Evolutionary conservation across 805 yeast genomes (phyloP).

Genomic region (Sugiyamaella chiloensis): DNA sequence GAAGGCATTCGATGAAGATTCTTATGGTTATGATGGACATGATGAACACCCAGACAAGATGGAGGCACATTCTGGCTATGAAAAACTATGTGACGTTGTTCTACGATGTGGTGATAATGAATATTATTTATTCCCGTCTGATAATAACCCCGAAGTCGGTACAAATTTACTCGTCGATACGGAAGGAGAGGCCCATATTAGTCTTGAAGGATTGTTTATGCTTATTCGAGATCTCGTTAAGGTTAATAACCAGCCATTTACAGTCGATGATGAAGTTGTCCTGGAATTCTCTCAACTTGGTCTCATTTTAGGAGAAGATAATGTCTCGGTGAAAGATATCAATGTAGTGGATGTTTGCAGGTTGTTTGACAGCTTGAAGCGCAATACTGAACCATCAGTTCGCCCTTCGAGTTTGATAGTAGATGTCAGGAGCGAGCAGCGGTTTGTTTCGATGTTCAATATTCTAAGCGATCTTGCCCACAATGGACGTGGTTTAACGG

Average conservation of each 20-base stretch:
- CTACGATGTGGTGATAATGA: background rate
- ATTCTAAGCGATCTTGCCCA: background rate
- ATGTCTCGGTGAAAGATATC: slow-evolving; percentile 2
- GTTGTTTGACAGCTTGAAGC: background rate
- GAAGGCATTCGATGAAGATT: too few relatives aligned
- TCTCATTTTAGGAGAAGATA: slow-evolving; percentile 24
- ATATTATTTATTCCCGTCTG: background rate
- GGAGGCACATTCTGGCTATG: too few relatives aligned
- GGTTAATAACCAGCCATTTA: slow-evolving; percentile 8
- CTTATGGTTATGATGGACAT: too few relatives aligned
- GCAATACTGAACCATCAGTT: background rate
- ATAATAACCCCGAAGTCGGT: background rate
- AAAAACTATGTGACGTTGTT: background rate
- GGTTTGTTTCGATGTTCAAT: background rate
- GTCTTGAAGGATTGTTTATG: slow-evolving; percentile 22
- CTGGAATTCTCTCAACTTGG: slow-evolving; percentile 24
- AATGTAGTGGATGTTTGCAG: background rate
- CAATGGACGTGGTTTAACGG: slow-evolving; percentile 1
- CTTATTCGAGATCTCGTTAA: slow-evolving; percentile 16
- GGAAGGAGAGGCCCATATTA: background rate
- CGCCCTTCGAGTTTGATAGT: background rate
- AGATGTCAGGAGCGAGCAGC: background rate
- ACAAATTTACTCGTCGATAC: background rate
- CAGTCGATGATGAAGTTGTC: slow-evolving; percentile 22
- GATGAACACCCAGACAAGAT: too few relatives aligned